phyloP scores from a whole-genome alignment of 2,329 filamentous ascomycete species.

The Phaeophleospora eucalypticola region DNA sequence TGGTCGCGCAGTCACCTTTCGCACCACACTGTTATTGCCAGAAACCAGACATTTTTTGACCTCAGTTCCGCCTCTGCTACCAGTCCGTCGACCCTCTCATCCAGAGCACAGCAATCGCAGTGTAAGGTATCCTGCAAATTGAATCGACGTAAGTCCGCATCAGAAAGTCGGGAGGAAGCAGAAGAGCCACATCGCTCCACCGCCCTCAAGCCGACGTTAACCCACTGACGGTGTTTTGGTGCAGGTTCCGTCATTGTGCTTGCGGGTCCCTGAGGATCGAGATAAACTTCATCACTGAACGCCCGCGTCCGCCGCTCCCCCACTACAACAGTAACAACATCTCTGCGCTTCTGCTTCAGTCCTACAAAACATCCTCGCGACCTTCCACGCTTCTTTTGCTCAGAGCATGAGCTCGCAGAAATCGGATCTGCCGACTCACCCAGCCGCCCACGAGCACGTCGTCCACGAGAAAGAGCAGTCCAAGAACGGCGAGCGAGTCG shows the following conservation, averaged over 20 bases:
- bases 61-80: too few relatives aligned
- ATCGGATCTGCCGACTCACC: slow-evolving; percentile 25
- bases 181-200: neutral
- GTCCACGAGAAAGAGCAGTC: slow-evolving; percentile 1
- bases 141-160: neutral
- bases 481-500: slow-evolving; percentile 10
- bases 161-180: neutral
- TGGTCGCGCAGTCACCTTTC: too few relatives aligned
- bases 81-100: neutral
- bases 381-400: slow-evolving; percentile 13
- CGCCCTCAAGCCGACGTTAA: neutral
- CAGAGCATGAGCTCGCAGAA: slow-evolving; percentile 35
- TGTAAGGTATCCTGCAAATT: too few relatives aligned
- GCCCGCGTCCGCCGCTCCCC: neutral
- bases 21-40: too few relatives aligned
- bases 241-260: neutral
- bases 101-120: too few relatives aligned
- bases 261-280: too few relatives aligned
- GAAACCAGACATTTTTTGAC: too few relatives aligned
- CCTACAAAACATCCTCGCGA: neutral
- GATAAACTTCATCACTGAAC: neutral
- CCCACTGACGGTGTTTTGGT: too few relatives aligned
- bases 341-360: neutral
- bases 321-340: neutral
- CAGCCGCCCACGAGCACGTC: slow-evolving; percentile 8